These are phyloP conservation scores for Phlegmacium glaucopus DNA, from an alignment of 768 basidiomycete species.

Conservation along the genomic window DNA sequence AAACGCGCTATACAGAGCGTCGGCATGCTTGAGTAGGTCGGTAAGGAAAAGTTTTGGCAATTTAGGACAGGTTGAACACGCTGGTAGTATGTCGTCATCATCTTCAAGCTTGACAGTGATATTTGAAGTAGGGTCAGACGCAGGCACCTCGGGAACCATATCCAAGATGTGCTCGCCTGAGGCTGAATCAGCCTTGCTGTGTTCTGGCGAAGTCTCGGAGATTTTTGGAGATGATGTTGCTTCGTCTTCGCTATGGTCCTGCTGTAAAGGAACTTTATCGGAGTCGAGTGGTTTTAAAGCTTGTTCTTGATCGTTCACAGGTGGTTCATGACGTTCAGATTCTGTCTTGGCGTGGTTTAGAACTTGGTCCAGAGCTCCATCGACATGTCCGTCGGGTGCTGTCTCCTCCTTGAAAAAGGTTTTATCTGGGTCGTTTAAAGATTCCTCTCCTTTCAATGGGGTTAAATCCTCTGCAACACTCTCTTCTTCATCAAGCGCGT, in stretches of 20 bases:
- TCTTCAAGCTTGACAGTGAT: background rate
- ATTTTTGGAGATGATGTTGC: background rate
- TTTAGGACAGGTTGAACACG: background rate
- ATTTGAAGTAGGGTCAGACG: background rate
- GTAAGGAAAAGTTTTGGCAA: conserved; percentile 38
- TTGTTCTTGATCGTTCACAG: background rate
- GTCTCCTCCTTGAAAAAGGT: conserved; percentile 15
- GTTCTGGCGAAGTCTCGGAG: conserved; percentile 1
- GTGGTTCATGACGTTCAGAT: background rate
- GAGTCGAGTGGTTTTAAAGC: background rate
- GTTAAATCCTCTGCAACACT: background rate
- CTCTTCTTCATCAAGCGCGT: conserved; percentile 13
- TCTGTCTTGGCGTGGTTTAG: background rate
- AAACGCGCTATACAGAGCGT: conserved; percentile 52
- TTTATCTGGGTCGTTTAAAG: background rate
- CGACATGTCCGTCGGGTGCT: background rate
- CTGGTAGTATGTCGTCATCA: background rate
- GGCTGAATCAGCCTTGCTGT: background rate
- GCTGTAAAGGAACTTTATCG: too few relatives aligned
- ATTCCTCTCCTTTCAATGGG: conserved; percentile 1
- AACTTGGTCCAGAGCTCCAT: background rate
- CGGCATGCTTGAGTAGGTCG: conserved; percentile 52
- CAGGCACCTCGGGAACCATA: background rate
- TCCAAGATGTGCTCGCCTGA: background rate
- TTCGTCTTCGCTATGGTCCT: too few relatives aligned